These are phyloP conservation scores for Paradendryphiella salina DNA, from an alignment of 2,329 filamentous ascomycete genomes.

Conservation along the genomic window DNA sequence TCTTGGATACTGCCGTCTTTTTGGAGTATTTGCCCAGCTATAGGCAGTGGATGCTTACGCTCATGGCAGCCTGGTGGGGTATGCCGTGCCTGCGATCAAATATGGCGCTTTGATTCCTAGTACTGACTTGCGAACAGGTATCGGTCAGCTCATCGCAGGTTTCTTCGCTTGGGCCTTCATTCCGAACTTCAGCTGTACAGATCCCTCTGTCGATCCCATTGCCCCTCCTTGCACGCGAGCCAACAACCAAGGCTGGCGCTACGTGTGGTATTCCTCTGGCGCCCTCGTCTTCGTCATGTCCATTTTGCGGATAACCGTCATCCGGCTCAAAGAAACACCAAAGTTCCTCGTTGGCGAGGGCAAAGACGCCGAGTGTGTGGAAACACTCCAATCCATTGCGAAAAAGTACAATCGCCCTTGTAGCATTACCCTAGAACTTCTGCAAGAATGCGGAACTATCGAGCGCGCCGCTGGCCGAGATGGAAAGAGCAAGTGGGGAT, in stretches of 20 bases:
- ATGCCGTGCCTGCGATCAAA: conserved; percentile 1
- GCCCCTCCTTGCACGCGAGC: conserved; percentile 53
- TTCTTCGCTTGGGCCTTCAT: conserved; percentile 61
- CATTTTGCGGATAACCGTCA: conserved; percentile 57
- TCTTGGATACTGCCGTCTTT: conserved; percentile 65
- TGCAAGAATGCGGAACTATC: conserved; percentile 53
- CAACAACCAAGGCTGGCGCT: conserved; percentile 62
- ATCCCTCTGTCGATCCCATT: conserved; percentile 38
- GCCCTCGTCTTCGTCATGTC: conserved; percentile 59
- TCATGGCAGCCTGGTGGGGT: conserved; percentile 64
- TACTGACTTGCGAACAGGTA: conserved; percentile 32
- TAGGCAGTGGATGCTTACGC: conserved; percentile 66
- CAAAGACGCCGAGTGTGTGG: conserved; percentile 56
- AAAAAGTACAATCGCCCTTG: conserved; percentile 58
- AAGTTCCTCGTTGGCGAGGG: conserved; percentile 61
- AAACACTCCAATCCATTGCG: conserved; percentile 55
- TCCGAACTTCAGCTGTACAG: conserved; percentile 54
- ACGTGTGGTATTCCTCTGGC: conserved; percentile 59
- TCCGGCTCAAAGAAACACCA: conserved; percentile 60
- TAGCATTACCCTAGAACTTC: conserved; percentile 55
- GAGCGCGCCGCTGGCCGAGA: conserved; percentile 23
- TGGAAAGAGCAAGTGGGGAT: conserved; percentile 43
- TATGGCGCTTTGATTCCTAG: neutral
- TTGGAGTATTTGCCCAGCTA: conserved; percentile 61
- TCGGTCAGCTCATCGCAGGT: conserved; percentile 56